phyloP scores from a whole-genome alignment of 139 green algal genomes.

The Coelastrella sp. region DNA sequence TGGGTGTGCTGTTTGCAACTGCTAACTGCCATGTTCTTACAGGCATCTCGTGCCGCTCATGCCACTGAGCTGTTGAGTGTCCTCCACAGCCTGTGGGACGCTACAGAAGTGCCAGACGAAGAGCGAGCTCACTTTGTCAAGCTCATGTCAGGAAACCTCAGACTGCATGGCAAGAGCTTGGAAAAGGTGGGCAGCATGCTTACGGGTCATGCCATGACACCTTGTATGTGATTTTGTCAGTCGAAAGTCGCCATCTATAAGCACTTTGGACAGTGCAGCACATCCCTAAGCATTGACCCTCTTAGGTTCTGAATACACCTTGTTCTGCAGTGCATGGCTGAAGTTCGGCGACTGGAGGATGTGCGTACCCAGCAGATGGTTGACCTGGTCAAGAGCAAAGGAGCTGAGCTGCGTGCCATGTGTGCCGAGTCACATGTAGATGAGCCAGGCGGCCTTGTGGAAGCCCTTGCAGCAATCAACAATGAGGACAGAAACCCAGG shows the following conservation, averaged over 20 bases:
- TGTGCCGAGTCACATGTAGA: conserved; percentile 61
- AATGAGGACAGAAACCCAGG: conserved; percentile 21
- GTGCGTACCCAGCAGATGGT: conserved; percentile 61
- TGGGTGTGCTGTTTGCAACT: not conserved
- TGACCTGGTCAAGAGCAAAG: conserved; percentile 62
- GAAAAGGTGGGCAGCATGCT: conserved; percentile 56
- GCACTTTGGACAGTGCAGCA: not conserved
- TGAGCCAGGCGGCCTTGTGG: conserved; percentile 50
- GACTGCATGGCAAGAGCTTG: conserved; percentile 56
- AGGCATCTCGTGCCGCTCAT: conserved; percentile 54
- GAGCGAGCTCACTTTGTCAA: conserved; percentile 48
- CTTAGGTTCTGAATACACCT: no score
- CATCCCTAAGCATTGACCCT: no score
- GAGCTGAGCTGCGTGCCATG: conserved; percentile 59
- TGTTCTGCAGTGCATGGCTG: conserved; percentile 57
- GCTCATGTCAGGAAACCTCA: conserved; percentile 43
- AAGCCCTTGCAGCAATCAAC: conserved; percentile 42
- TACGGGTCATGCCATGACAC: no score
- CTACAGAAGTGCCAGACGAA: conserved; percentile 37
- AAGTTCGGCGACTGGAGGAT: conserved; percentile 68
- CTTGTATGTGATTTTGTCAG: no score
- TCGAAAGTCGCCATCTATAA: no score
- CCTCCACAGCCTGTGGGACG: conserved; percentile 59
- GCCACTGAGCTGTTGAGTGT: conserved; percentile 52
- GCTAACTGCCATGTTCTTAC: no score